Evolutionary conservation across 768 basidiomycete species (phyloP), one percentile per base, ranked within the genome.

Genomic region (Candolleomyces aberdarensis): DNA sequence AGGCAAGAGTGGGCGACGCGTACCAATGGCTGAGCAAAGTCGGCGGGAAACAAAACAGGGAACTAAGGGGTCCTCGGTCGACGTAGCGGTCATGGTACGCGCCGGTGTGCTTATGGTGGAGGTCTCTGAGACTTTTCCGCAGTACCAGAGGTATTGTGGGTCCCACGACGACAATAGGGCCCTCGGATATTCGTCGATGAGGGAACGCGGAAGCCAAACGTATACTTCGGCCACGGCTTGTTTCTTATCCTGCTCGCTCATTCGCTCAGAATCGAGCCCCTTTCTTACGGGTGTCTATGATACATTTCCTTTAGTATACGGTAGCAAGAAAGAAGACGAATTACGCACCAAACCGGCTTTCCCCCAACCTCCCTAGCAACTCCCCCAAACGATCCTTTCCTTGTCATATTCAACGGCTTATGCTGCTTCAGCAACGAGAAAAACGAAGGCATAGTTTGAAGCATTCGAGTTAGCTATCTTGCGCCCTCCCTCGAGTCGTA

Each of bases 201-300:
- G 14, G 14, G 5, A 4, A 36, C 13, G 3, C n/a, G 31, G 26
- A 22, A 19, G 9, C 26, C 31, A 9, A 36, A 82, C 94, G 68
- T 72, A 98, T 96, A 98, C 97, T 86, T 99, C 97, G 11, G 96
- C 87, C 3, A 97, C 91, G 58, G 98, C 95, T 73, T 98, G 97
- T 72, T 95, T 95, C 66, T 94, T 84, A 72, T 99, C 97, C 43
- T 94, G 84, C 73, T 98, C 94, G 41, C 84, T 89, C 96, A 99
- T 98, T 55, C 91, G 85, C 69, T 96, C 94, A 75, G 98, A 99
- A 75, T 98, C 95, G 68, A 99, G 86, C 74, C 98, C 95, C 70
- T 99, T 97, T 39, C 94, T 80, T 4, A 96, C 96, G 65, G 93
- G 90, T 39, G 89, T 71, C 92, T 94, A 64, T 7, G n/a, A 20